These are phyloP conservation scores for Clarkia xantiana DNA, from an alignment of 345 rosid species.

Conservation along the genomic window DNA sequence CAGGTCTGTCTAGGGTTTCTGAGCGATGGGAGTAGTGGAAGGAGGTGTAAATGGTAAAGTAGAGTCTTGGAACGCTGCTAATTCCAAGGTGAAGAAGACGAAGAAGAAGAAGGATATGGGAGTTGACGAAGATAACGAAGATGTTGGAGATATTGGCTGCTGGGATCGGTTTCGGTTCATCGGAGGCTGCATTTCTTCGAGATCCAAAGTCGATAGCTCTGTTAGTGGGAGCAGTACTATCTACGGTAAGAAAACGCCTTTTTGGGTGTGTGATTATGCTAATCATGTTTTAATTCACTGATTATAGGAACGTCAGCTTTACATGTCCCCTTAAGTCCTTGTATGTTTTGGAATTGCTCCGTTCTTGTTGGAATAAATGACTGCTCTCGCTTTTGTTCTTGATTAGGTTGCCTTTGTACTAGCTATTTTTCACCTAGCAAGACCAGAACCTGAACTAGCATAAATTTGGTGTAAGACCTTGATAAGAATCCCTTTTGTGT, in stretches of 20 bases:
- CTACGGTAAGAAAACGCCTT: constrained; percentile 17
- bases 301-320: neutral
- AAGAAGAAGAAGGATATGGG: constrained; percentile 32
- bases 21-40: constrained; percentile 4
- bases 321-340: neutral
- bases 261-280: neutral
- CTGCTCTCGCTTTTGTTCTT: too few species aligned
- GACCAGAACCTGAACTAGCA: too few species aligned
- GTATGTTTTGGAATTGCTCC: neutral
- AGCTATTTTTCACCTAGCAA: too few species aligned
- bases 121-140: neutral
- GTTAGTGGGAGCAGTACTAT: constrained; percentile 32
- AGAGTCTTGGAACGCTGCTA: constrained; percentile 10
- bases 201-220: constrained; percentile 77
- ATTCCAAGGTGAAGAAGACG: constrained; percentile 12
- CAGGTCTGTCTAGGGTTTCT: neutral
- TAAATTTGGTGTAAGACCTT: too few species aligned
- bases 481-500: too few species aligned
- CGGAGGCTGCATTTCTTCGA: constrained; percentile 53
- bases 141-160: constrained; percentile 38
- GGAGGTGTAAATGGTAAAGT: constrained; percentile 18
- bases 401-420: too few species aligned
- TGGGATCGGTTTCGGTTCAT: constrained; percentile 44
- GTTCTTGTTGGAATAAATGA: neutral
- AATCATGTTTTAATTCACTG: neutral